These are phyloP conservation scores for Wickerhamomyces canadensis DNA, from an alignment of 805 yeast species.

Conservation along the genomic window DNA sequence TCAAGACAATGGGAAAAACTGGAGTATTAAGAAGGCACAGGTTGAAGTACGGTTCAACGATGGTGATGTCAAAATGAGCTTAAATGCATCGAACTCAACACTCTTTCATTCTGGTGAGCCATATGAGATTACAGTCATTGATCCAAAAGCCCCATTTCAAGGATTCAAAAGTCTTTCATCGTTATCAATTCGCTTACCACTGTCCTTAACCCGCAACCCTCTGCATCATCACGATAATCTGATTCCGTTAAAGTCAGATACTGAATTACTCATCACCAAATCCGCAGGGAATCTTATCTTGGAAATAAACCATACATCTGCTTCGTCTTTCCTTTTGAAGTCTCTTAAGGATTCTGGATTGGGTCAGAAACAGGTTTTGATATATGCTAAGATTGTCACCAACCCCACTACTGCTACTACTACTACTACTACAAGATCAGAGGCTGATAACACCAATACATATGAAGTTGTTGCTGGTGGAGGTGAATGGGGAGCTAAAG, in stretches of 20 bases:
- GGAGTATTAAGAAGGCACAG: not conserved
- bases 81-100: not conserved
- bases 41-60: not conserved
- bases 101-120: not conserved
- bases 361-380: not conserved
- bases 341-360: not conserved
- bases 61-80: not conserved
- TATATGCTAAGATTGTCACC: conserved; percentile 3
- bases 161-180: not conserved
- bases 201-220: not conserved
- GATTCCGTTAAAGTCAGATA: not conserved
- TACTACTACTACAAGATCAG: too few relatives aligned
- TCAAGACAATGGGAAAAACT: not conserved
- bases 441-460: too few relatives aligned
- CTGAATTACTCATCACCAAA: conserved; percentile 1
- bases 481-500: conserved; percentile 9
- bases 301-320: conserved; percentile 2
- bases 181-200: not conserved
- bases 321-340: conserved; percentile 4
- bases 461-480: conserved; percentile 10
- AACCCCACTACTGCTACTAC: not conserved
- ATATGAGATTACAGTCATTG: not conserved
- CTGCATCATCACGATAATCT: not conserved
- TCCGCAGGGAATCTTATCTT: conserved; percentile 4
- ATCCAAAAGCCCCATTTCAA: not conserved